Percentiles rank a stretch among this genome's conserved stretches.
Conservation (phyloP, 495 filamentous ascomycete genomes). For the Aspergillus diversus region DNA sequence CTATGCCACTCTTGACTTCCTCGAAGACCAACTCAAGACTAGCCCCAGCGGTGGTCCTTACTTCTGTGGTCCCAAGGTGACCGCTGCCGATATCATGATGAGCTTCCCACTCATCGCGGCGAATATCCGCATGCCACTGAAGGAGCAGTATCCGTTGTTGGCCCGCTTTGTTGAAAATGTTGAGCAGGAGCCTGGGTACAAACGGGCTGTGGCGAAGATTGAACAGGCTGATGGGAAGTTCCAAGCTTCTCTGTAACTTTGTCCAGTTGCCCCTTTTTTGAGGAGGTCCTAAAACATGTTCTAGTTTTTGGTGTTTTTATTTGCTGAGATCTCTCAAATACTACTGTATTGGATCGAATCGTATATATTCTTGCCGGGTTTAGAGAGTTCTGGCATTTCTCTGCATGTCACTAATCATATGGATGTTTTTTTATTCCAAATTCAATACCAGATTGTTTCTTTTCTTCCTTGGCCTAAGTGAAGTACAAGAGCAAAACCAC, state of each 20-base stretch:
- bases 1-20: constrained; percentile 66
- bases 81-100: constrained; percentile 80
- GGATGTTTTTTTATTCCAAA: too few species aligned
- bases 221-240: constrained; percentile 63
- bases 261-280: not conserved
- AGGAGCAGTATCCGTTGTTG: constrained; percentile 63
- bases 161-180: constrained; percentile 65
- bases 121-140: constrained; percentile 43
- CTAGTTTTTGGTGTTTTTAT: too few species aligned
- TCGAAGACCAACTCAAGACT: constrained; percentile 71
- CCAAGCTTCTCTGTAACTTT: constrained; percentile 39
- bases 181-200: constrained; percentile 64
- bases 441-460: too few species aligned
- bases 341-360: too few species aligned
- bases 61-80: constrained; percentile 72
- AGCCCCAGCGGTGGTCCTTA: constrained; percentile 66
- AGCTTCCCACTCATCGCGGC: constrained; percentile 70
- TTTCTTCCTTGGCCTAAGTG: too few species aligned
- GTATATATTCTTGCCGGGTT: too few species aligned
- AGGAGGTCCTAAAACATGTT: too few species aligned
- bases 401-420: too few species aligned
- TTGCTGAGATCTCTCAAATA: too few species aligned
- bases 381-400: too few species aligned
- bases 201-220: constrained; percentile 62
- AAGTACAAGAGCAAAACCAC: too few species aligned